Evolutionary conservation across 2,329 filamentous ascomycete species (phyloP).

Genomic region (Fusarium irregulare): DNA sequence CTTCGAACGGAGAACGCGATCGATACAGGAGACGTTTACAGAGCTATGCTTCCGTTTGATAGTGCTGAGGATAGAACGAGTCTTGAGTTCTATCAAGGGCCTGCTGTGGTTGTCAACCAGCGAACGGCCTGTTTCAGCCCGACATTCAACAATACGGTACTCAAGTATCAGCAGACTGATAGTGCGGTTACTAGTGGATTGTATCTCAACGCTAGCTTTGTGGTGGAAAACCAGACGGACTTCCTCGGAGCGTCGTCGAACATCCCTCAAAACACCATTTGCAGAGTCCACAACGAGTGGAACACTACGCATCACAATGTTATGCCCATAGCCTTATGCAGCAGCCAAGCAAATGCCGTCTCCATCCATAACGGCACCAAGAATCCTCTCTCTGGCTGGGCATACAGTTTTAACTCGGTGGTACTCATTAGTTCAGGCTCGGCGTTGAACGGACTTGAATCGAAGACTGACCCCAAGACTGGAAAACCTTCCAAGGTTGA

Average conservation of each 20-base stretch:
- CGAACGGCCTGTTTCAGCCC: conserved; percentile 9
- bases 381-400: conserved; percentile 18
- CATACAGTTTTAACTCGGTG: not conserved
- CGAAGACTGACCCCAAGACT: not conserved
- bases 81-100: conserved; percentile 9
- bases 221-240: not conserved
- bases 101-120: conserved; percentile 7
- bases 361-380: not conserved
- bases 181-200: conserved; percentile 1
- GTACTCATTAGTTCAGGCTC: conserved; percentile 6
- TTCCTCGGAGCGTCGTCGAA: not conserved
- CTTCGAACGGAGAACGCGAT: conserved; percentile 1
- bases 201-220: not conserved
- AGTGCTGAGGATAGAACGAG: not conserved
- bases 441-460: not conserved
- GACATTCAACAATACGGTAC: not conserved
- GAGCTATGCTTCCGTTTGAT: conserved; percentile 7
- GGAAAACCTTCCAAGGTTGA: not conserved
- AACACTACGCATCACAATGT: not conserved
- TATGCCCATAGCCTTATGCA: not conserved
- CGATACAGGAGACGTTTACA: conserved; percentile 7
- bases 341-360: not conserved
- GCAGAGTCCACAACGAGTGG: conserved; percentile 7
- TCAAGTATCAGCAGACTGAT: not conserved
- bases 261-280: not conserved